Evolutionary conservation across 805 yeast genomes (phyloP).

Genomic region (Metschnikowia dekortorum): DNA sequence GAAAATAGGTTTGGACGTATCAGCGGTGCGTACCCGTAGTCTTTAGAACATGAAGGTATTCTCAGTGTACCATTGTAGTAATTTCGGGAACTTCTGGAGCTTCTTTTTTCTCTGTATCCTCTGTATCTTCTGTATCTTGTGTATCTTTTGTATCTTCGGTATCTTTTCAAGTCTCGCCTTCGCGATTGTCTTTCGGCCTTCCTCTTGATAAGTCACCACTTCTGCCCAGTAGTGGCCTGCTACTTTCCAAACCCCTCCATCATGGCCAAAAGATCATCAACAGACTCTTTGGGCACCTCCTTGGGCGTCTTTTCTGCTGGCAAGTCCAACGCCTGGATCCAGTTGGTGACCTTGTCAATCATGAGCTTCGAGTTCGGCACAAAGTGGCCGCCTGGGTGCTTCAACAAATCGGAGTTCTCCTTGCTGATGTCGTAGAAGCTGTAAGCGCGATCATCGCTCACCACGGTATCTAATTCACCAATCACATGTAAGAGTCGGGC

Average conservation of each 20-base stretch:
- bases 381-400: slow-evolving; percentile 96
- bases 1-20: neutral
- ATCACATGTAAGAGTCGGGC: slow-evolving; percentile 59
- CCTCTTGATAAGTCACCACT: too few species aligned
- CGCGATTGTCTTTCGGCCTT: too few species aligned
- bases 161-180: too few species aligned
- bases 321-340: slow-evolving; percentile 26
- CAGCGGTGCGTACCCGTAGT: too few species aligned
- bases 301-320: slow-evolving; percentile 11
- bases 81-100: too few species aligned
- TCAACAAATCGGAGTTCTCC: slow-evolving; percentile 53
- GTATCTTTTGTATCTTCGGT: too few species aligned
- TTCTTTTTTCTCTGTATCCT: too few species aligned
- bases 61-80: too few species aligned
- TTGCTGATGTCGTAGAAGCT: slow-evolving; percentile 42
- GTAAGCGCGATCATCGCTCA: slow-evolving; percentile 66
- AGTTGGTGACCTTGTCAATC: slow-evolving; percentile 37
- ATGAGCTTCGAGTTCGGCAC: slow-evolving; percentile 77
- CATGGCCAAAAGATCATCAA: slow-evolving; percentile 33
- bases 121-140: too few species aligned
- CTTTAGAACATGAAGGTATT: too few species aligned
- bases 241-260: slow-evolving; percentile 29
- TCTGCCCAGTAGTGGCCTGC: neutral
- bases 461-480: slow-evolving; percentile 86
- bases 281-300: slow-evolving; percentile 18